These are phyloP conservation scores for Fomitopsis serialis DNA, from an alignment of 768 basidiomycete species.

Conservation along the genomic window DNA sequence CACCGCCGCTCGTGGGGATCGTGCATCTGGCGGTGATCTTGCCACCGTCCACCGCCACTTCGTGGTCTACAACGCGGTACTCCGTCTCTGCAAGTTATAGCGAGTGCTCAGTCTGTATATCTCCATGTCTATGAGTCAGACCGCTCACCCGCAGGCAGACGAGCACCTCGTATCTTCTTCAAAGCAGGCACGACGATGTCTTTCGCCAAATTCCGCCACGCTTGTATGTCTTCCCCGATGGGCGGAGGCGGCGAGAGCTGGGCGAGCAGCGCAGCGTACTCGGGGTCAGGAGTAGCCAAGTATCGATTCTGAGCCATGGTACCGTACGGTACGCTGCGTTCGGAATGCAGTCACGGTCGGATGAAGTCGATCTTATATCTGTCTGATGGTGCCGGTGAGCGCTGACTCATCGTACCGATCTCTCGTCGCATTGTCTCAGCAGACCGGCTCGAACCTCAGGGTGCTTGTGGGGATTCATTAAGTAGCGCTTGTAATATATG, in stretches of 20 bases:
- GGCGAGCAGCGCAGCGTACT: background rate
- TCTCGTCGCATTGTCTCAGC: too few relatives aligned
- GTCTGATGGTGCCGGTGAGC: too few relatives aligned
- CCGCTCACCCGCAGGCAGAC: background rate
- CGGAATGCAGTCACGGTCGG: too few relatives aligned
- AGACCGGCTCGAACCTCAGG: too few relatives aligned
- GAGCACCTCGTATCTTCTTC: background rate
- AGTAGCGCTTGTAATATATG: too few relatives aligned
- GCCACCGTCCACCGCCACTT: constrained; percentile 1
- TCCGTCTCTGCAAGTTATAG: background rate
- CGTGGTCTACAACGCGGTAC: constrained; percentile 1
- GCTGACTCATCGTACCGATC: too few relatives aligned
- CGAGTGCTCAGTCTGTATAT: too few relatives aligned
- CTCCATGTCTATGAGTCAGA: too few relatives aligned
- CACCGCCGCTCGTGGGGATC: background rate
- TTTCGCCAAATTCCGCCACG: background rate
- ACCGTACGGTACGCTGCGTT: too few relatives aligned
- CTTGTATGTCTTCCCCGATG: background rate
- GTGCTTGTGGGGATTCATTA: too few relatives aligned
- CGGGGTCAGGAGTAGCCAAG: background rate
- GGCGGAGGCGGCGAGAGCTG: background rate
- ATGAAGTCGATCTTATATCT: too few relatives aligned
- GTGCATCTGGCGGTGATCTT: constrained; percentile 1
- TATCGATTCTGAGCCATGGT: background rate
- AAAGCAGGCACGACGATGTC: background rate